phyloP scores from a whole-genome alignment of 148 eudicot genomes.

The Cornus suecica region DNA sequence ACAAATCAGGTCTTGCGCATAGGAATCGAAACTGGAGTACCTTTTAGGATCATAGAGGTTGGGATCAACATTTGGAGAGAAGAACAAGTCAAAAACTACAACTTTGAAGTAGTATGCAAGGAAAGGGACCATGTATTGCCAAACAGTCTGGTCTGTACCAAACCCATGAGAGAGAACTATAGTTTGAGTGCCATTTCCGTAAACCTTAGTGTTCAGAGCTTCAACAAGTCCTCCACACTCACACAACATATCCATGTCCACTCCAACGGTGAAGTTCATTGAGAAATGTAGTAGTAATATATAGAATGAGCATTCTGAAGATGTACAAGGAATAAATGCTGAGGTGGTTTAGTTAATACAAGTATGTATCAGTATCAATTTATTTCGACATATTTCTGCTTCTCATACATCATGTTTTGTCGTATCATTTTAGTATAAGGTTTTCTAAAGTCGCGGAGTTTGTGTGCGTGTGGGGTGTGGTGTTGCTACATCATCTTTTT shows the following conservation, averaged over 20 bases:
- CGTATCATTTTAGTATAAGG: too few species aligned
- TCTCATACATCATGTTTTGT: background rate
- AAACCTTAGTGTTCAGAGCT: slow-evolving; percentile 28
- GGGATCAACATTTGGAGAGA: slow-evolving; percentile 28
- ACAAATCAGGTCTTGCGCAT: slow-evolving; percentile 33
- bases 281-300: background rate
- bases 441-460: too few species aligned
- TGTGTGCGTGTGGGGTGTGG: too few species aligned
- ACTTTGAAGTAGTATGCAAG: slow-evolving; percentile 32
- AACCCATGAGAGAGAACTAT: slow-evolving; percentile 33
- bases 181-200: slow-evolving; percentile 32
- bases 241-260: background rate
- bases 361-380: too few species aligned
- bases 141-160: slow-evolving; percentile 33
- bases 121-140: slow-evolving; percentile 33
- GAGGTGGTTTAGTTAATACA: background rate
- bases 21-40: slow-evolving; percentile 29
- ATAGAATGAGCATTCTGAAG: background rate
- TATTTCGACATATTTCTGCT: too few species aligned
- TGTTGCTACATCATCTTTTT: too few species aligned
- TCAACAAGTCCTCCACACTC: slow-evolving; percentile 20
- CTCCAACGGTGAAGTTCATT: background rate
- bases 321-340: background rate
- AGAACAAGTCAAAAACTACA: slow-evolving; percentile 34
- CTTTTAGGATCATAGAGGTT: slow-evolving; percentile 24